Evolutionary conservation across 1,139 yeast species (phyloP).

Genomic region (Suhomyces bolitotheri): DNA sequence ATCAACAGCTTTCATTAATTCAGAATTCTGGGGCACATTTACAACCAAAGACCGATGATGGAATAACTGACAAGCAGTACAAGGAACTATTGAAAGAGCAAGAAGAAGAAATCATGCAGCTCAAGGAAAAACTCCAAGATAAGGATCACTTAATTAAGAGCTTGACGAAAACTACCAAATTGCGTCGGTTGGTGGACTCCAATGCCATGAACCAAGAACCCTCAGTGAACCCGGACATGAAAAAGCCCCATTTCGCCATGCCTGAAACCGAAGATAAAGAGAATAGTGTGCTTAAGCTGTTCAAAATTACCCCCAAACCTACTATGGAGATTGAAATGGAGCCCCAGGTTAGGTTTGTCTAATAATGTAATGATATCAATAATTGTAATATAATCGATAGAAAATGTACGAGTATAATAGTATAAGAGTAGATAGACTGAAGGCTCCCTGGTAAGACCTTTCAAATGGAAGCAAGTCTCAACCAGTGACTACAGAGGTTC

Average conservation of each 20-base stretch:
- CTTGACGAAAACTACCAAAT: slow-evolving; percentile 57
- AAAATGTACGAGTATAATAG: too few species aligned
- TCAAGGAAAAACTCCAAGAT: slow-evolving; percentile 59
- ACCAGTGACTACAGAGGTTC: too few species aligned
- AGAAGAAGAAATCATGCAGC: slow-evolving; percentile 67
- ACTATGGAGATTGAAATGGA: slow-evolving; percentile 4
- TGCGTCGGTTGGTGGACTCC: slow-evolving; percentile 49
- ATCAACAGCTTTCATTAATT: slow-evolving; percentile 17
- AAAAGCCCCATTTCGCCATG: slow-evolving; percentile 1
- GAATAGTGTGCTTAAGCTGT: slow-evolving; percentile 24
- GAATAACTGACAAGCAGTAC: slow-evolving; percentile 17
- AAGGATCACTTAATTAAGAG: slow-evolving; percentile 82
- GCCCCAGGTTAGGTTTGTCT: slow-evolving; percentile 4
- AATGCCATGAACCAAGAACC: slow-evolving; percentile 20
- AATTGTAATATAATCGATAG: too few species aligned
- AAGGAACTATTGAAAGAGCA: slow-evolving; percentile 52
- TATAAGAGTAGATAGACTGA: too few species aligned
- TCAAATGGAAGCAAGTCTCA: too few species aligned
- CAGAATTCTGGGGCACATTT: slow-evolving; percentile 4
- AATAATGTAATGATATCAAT: background rate
- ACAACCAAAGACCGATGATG: background rate
- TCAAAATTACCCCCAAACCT: slow-evolving; percentile 24
- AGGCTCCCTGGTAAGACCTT: too few species aligned
- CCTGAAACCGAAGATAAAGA: slow-evolving; percentile 18
- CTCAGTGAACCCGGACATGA: background rate